Percentiles rank a stretch among this genome's conserved stretches.
Evolutionary conservation across 2,329 filamentous ascomycete species (phyloP).

Genomic region (Trichoderma simmonsii): DNA sequence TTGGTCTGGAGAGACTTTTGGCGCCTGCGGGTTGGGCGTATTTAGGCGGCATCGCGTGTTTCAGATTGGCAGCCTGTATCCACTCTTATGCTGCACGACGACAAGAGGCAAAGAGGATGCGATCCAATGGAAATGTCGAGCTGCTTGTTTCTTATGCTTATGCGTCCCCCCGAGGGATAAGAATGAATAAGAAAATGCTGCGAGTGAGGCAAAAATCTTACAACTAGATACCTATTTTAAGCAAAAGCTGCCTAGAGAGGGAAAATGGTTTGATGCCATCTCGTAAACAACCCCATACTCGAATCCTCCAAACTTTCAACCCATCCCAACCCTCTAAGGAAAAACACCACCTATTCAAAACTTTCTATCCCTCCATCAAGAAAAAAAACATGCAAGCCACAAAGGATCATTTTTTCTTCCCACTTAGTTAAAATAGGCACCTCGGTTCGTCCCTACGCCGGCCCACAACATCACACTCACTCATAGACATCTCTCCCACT

Average conservation of each 20-base stretch:
- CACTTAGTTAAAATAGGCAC: background rate
- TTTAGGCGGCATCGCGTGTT: background rate
- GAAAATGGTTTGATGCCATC: too few relatives aligned
- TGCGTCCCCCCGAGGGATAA: background rate
- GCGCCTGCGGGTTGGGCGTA: background rate
- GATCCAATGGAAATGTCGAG: background rate
- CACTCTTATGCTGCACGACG: background rate
- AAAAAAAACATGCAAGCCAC: background rate
- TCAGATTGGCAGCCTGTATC: constrained; percentile 10
- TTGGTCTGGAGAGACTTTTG: background rate
- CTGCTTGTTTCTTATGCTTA: background rate
- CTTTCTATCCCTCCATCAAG: background rate
- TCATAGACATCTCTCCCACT: background rate
- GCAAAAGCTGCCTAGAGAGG: background rate
- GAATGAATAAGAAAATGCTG: background rate
- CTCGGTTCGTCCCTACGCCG: background rate
- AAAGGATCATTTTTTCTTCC: background rate
- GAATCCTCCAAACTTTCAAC: background rate
- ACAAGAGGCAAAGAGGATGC: background rate
- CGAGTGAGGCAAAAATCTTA: background rate
- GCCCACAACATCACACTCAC: background rate
- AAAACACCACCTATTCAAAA: background rate
- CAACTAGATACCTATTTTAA: background rate
- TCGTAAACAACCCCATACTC: too few relatives aligned
- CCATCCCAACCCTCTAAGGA: background rate